Conservation (phyloP, 1,139 yeast species). For the Geotrichum candidum region DNA sequence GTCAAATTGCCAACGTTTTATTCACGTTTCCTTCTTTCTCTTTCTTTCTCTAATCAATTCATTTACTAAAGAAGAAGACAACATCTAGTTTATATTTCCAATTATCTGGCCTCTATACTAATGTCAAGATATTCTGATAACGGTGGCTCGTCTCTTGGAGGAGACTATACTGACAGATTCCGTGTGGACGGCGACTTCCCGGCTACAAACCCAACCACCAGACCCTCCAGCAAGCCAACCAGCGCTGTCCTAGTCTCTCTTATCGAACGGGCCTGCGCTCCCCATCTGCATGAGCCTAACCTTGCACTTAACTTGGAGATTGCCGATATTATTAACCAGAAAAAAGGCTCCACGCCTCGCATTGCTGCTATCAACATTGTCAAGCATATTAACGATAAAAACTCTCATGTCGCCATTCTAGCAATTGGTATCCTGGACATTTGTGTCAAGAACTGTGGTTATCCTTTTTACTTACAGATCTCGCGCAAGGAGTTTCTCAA, state of each 20-base stretch:
- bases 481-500: conserved; percentile 91
- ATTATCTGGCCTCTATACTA: neutral
- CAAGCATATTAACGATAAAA: conserved; percentile 72
- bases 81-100: neutral
- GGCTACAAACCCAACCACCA: conserved; percentile 16
- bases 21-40: neutral
- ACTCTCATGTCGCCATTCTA: conserved; percentile 66
- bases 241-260: conserved; percentile 23
- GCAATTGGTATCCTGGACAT: conserved; percentile 69
- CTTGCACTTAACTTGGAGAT: conserved; percentile 83
- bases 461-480: conserved; percentile 91
- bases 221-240: conserved; percentile 20
- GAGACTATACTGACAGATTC: conserved; percentile 37
- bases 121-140: conserved; percentile 18
- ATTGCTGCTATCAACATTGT: conserved; percentile 93
- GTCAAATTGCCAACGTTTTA: neutral
- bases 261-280: conserved; percentile 78
- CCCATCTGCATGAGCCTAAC: conserved; percentile 80
- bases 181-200: conserved; percentile 32
- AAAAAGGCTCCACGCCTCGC: conserved; percentile 85
- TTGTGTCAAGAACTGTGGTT: conserved; percentile 94
- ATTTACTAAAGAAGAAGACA: neutral
- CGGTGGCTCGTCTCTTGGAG: conserved; percentile 18
- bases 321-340: conserved; percentile 87
- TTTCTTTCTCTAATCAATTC: neutral